phyloP scores from a whole-genome alignment of 805 yeast species.

The Pichia rugopelliculosa region DNA sequence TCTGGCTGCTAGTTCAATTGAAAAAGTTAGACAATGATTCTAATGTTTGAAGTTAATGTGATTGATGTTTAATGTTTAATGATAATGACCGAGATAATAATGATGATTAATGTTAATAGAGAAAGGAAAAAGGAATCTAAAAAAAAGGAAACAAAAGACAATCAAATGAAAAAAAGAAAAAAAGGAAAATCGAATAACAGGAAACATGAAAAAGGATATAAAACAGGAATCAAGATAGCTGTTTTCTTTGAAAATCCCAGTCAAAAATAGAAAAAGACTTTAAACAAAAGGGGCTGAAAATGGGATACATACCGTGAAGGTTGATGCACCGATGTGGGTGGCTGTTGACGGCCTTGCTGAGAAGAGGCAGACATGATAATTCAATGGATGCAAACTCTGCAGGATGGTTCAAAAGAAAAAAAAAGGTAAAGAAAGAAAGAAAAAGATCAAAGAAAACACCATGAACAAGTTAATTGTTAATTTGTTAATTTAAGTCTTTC shows the following conservation, averaged over 20 bases:
- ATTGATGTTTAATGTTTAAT: too few species aligned
- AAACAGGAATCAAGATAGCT: neutral
- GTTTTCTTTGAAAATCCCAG: neutral
- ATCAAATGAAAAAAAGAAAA: neutral
- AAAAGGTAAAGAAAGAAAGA: too few species aligned
- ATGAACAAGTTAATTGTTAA: too few species aligned
- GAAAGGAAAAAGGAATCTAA: neutral
- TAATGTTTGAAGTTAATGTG: neutral
- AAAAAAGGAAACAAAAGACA: neutral
- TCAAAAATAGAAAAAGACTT: neutral
- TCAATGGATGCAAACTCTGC: neutral
- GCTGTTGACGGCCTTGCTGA: neutral
- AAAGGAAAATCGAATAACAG: neutral
- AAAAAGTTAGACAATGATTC: neutral
- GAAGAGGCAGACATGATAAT: neutral
- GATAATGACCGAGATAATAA: neutral
- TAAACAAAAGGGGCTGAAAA: neutral
- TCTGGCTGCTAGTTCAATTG: constrained; percentile 1
- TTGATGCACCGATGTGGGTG: neutral
- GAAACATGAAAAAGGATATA: neutral
- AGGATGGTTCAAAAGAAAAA: neutral
- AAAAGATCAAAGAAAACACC: too few species aligned
- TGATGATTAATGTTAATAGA: neutral
- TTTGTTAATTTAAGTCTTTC: too few species aligned
- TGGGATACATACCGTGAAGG: constrained; percentile 7